A percentile compares a stretch with the other conserved stretches of the same genome.
These are phyloP conservation scores for Tritrichomonas musculus DNA, from an alignment of 208 protist genomes.

Conservation along the genomic window DNA sequence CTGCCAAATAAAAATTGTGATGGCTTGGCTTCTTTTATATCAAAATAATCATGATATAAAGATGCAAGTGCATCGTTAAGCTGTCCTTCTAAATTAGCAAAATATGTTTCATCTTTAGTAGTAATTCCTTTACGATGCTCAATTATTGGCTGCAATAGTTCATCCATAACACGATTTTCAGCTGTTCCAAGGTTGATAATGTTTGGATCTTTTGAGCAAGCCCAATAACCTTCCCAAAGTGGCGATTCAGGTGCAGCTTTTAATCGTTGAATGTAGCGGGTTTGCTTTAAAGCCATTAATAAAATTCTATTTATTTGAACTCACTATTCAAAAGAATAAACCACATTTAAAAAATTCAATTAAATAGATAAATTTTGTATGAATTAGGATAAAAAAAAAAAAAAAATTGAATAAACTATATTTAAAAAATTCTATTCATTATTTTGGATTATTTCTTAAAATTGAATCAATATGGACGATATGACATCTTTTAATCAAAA, in stretches of 20 bases:
- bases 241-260: neutral
- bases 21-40: neutral
- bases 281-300: neutral
- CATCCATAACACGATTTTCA: neutral
- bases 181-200: slow-evolving; percentile 26
- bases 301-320: too few relatives aligned
- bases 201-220: neutral
- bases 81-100: too few relatives aligned
- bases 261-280: neutral
- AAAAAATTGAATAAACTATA: too few relatives aligned
- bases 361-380: too few relatives aligned
- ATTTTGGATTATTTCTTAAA: too few relatives aligned
- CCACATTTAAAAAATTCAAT: too few relatives aligned
- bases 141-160: neutral
- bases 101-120: neutral
- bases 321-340: too few relatives aligned
- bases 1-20: neutral
- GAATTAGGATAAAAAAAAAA: too few relatives aligned
- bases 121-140: neutral
- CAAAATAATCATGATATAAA: neutral
- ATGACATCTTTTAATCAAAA: too few relatives aligned
- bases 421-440: too few relatives aligned
- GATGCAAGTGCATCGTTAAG: neutral
- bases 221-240: neutral
- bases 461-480: too few relatives aligned